Base-by-base conservation (phyloP, 2,329 filamentous ascomycete species). In the Coniella vitis region DNA sequence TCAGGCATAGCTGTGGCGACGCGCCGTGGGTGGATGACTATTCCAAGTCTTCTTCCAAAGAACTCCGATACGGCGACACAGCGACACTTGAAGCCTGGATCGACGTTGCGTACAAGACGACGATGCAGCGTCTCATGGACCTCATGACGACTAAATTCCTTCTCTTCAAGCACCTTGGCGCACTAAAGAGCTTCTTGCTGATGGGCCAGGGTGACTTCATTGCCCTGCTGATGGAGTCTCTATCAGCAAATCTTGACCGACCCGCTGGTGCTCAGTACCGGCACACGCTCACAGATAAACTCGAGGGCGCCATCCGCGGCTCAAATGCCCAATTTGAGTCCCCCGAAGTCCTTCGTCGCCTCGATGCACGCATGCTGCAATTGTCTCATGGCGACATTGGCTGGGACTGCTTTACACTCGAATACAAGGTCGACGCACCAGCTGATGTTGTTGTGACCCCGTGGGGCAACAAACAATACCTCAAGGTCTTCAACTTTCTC, bases 401-500 rank as follows among this genome's bases (percentile, higher is more conserved):
- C 43, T 98, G 93, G 93, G 93, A 98, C 63, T 95, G 94, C 63
- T 98, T 98, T 68, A 98, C 93, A 0, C 80, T 98, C 8, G 94
- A 98, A 65, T 98, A 98, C 70, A 96, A 97, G 65, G 93, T 98
- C 57, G 90, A 95, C 63, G 87, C 91, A 2, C 93, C 93, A 0
- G 87, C 96, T 20, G 93, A 98, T 63, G 93, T 98, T 22, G 90
- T 98, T 41, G 90, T 98, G 35, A 97, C 91, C 0, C 89, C 94
- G 37, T 96, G 90, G 81, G 90, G 90, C 39, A 91, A 87, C 56
- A 87, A 91, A 19, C 91, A 98, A 63, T 98, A 98, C 63, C 83
- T 98, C 58, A 97, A 97, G 64, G 89, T 98, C 9, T 98, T 98
- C 78, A 98, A 98, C 68, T 96, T 98, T 62, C 77, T 98, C 3